These are phyloP conservation scores for Umbelopsis sp. DNA, from an alignment of 192 early-diverging fungal species.

Conservation along the genomic window DNA sequence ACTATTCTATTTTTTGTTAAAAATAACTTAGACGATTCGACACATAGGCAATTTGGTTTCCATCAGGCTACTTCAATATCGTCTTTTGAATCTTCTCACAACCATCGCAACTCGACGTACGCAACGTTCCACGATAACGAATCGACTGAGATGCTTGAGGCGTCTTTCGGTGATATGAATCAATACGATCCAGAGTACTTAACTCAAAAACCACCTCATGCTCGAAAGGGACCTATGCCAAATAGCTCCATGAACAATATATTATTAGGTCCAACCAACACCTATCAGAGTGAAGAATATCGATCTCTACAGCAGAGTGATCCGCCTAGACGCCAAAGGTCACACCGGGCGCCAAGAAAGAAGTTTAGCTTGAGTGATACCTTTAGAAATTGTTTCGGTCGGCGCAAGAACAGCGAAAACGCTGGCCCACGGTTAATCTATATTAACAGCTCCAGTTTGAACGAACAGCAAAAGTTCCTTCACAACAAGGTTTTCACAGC, in stretches of 20 bases:
- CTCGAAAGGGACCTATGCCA: not conserved
- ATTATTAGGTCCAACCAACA: constrained; percentile 1
- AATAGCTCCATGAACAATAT: constrained; percentile 4
- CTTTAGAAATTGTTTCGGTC: constrained; percentile 14
- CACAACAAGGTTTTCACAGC: constrained; percentile 94
- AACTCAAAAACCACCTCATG: not conserved
- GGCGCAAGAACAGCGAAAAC: constrained; percentile 9
- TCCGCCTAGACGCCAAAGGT: not conserved
- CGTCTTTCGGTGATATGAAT: constrained; percentile 18
- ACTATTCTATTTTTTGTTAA: not conserved
- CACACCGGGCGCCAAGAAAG: constrained; percentile 16
- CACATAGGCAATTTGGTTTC: not conserved
- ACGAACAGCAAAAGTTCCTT: constrained; percentile 78
- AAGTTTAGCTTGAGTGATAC: constrained; percentile 13
- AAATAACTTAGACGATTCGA: not conserved
- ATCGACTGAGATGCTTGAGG: constrained; percentile 12
- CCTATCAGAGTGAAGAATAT: constrained; percentile 11
- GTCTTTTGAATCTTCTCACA: constrained; percentile 12
- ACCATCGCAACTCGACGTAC: constrained; percentile 12
- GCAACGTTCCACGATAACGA: constrained; percentile 14
- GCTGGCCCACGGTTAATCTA: constrained; percentile 76
- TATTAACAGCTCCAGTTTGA: constrained; percentile 82
- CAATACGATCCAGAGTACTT: constrained; percentile 1
- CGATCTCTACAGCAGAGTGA: not conserved
- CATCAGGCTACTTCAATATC: not conserved